A percentile compares a stretch with the other conserved stretches of the same genome.
Evolutionary conservation across 495 filamentous ascomycete genomes (phyloP).

Genomic region (Emericellopsis terricola): DNA sequence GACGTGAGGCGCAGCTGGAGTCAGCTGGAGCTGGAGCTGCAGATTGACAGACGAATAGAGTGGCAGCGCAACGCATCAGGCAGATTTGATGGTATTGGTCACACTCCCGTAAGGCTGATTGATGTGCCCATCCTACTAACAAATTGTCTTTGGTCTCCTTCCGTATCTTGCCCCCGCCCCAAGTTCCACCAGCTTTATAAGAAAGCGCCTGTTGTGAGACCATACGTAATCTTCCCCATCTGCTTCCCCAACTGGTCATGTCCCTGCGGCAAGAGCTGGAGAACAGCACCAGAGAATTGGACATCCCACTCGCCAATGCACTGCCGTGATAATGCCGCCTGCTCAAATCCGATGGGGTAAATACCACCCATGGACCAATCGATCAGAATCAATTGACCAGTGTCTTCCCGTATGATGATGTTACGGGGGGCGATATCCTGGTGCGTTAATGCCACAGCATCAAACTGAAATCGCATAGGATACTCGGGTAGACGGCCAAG

Average conservation of each 20-base stretch:
- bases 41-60: no score
- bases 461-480: neutral
- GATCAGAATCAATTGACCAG: constrained; percentile 4
- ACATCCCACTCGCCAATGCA: neutral
- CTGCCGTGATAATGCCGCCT: neutral
- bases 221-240: neutral
- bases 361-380: constrained; percentile 2
- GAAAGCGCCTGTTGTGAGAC: neutral
- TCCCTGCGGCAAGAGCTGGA: neutral
- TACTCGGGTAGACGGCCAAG: neutral
- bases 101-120: no score
- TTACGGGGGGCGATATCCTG: constrained; percentile 6
- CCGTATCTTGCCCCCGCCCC: no score
- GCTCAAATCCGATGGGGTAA: neutral
- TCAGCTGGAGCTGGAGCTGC: no score
- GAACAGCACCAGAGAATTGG: neutral
- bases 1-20: no score
- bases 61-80: no score
- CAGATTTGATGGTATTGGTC: no score
- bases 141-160: no score
- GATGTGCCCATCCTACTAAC: no score
- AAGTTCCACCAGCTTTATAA: neutral
- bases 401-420: constrained; percentile 4
- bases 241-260: neutral
- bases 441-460: constrained; percentile 1